Evolutionary conservation across 2,329 filamentous ascomycete species (phyloP), one percentile per base, ranked within the genome.

Genomic region (Dactylellina drechsleri): DNA sequence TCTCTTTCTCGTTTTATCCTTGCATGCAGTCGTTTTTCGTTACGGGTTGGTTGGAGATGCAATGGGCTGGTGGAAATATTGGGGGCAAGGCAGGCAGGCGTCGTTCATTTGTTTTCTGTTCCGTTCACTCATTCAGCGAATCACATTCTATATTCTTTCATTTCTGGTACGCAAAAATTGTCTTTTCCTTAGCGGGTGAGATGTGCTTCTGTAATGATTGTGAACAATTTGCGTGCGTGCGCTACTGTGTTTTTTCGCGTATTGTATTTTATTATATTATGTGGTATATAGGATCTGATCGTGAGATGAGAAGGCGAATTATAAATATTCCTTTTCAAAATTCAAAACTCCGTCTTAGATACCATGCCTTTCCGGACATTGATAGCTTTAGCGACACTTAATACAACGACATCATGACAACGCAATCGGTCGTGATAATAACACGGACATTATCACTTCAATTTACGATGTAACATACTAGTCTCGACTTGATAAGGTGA

Each of bases 11-110:
- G 7, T 20, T 28, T 23, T 23, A 47, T 28, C 40, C 54, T 10
- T 56, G 18, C 31, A 36, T 36, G 31, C 31, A 10, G 12, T 56
- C 18, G 28, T 56, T 31, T 56, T 31, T 56, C 23, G 49, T 31
- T 31, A 13, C 16, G 47, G 31, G 1, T 7, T 36, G 31, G 31
- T 36, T 36, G 31, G 31, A 36, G 31, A 36, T 10, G 23, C 23
- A 23, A 50, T 18, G 47, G 47, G 2, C 18, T 4, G n/a, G 47
- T 52, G 6, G 31, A 10, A 36, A 36, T 23, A 52, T 18, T 5
- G n/a, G 47, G 47, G 16, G 47, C 4, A 23, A 23, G 43, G 43
- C n/a, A 52, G 18, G 47, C n/a, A 7, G 16, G 16, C 20, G 47
- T 52, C 47, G 18, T 52, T 52, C 47, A 23, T 18, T 52, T 16